phyloP scores from a whole-genome alignment of 768 basidiomycete genomes.

The Lactifluus echinatus region DNA sequence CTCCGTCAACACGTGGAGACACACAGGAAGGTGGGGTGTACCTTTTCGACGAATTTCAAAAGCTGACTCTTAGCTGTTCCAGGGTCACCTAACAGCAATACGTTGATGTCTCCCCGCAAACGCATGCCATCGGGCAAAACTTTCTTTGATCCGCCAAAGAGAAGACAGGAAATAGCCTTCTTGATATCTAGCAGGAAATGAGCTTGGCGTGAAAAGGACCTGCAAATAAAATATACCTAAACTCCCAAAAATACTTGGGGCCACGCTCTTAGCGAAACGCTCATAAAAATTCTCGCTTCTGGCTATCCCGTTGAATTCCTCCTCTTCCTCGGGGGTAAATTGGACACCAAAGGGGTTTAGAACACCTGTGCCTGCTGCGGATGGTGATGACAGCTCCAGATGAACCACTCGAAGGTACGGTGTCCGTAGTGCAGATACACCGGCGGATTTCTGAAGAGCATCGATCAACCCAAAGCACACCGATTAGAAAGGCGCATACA shows the following conservation, averaged over 20 bases:
- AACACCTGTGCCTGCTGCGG: conserved; percentile 54
- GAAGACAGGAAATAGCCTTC: conserved; percentile 91
- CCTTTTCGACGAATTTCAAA: conserved; percentile 97
- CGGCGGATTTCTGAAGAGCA: conserved; percentile 54
- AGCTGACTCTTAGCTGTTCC: conserved; percentile 98
- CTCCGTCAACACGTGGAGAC: background rate
- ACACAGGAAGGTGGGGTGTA: conserved; percentile 21
- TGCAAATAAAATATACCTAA: conserved; percentile 45
- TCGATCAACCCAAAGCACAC: background rate
- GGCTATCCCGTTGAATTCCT: conserved; percentile 89
- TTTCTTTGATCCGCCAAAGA: conserved; percentile 97
- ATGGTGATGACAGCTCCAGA: conserved; percentile 79
- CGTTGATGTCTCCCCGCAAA: conserved; percentile 95
- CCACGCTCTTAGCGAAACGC: conserved; percentile 87
- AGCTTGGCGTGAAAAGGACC: background rate
- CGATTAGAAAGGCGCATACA: conserved; percentile 35
- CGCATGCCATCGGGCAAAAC: conserved; percentile 96
- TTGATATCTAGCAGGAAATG: conserved; percentile 71
- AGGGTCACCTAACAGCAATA: conserved; percentile 91
- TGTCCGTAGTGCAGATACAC: conserved; percentile 84
- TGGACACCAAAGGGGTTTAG: conserved; percentile 81
- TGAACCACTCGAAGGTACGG: conserved; percentile 93
- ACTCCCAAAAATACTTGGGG: conserved; percentile 94
- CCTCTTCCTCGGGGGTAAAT: conserved; percentile 94
- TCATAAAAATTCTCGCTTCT: conserved; percentile 88